Conservation (phyloP, 306 rosid genomes). For the Sesbania bispinosa region DNA sequence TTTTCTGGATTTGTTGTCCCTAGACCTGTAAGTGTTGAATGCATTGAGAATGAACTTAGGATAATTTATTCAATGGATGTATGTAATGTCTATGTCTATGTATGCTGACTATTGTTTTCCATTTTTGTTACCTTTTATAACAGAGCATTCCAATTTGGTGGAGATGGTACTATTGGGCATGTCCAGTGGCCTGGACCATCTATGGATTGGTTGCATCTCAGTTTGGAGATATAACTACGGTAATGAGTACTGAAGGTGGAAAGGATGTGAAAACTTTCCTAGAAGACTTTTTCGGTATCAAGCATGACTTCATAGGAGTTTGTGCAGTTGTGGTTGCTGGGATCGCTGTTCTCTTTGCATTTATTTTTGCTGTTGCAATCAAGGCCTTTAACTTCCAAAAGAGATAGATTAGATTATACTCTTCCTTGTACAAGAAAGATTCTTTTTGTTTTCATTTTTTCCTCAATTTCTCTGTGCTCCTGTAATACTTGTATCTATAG, state of each 20-base stretch:
- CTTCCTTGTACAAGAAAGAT: not conserved
- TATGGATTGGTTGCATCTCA: conserved; percentile 77
- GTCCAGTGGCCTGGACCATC: conserved; percentile 79
- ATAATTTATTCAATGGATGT: not conserved
- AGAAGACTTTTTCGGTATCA: conserved; percentile 35
- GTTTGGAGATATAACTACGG: conserved; percentile 40
- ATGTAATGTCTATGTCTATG: not conserved
- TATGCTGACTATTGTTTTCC: not conserved
- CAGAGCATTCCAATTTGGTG: conserved; percentile 68
- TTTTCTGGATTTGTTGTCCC: conserved; percentile 78
- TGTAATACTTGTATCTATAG: not conserved
- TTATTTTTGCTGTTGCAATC: conserved; percentile 42
- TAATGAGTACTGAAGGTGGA: not conserved
- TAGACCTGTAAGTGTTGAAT: conserved; percentile 46
- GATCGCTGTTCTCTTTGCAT: conserved; percentile 33
- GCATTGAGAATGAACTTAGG: not conserved
- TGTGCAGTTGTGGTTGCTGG: conserved; percentile 41
- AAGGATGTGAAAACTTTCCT: conserved; percentile 31
- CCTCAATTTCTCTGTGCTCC: not conserved
- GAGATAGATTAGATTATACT: conserved; percentile 32
- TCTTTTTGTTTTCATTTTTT: not conserved
- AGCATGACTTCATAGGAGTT: conserved; percentile 44
- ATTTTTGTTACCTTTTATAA: not conserved
- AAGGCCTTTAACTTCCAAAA: conserved; percentile 53
- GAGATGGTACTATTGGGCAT: conserved; percentile 81